A percentile compares a stretch with the other conserved stretches of the same genome.
Conservation (phyloP, 306 rosid species). For the Dalbergia oliveri region DNA sequence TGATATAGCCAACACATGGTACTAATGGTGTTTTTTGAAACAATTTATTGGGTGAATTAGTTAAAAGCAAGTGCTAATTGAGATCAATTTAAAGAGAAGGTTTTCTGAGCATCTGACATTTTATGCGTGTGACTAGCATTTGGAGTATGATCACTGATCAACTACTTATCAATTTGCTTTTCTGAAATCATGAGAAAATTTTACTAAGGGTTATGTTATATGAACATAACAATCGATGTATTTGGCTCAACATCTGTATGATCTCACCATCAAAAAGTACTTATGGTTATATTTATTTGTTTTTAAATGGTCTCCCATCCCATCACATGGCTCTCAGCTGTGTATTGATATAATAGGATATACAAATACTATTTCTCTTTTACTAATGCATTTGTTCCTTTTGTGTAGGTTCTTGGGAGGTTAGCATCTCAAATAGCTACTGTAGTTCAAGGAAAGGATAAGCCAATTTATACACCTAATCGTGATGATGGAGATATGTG, state of each 20-base stretch:
- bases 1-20: slow-evolving; percentile 8
- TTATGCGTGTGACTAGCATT: slow-evolving; percentile 11
- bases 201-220: not conserved
- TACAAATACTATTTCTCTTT: no score
- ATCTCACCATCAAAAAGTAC: no score
- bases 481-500: slow-evolving; percentile 98
- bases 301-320: no score
- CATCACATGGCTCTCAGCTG: no score
- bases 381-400: slow-evolving; percentile 6
- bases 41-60: slow-evolving; percentile 26
- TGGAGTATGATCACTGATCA: not conserved
- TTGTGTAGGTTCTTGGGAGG: slow-evolving; percentile 85
- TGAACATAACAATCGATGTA: no score
- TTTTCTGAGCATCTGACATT: not conserved
- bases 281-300: no score
- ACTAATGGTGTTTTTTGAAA: slow-evolving; percentile 7
- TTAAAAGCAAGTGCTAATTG: slow-evolving; percentile 9
- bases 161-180: slow-evolving; percentile 20
- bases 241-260: no score
- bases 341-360: no score
- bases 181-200: slow-evolving; percentile 30
- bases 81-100: not conserved
- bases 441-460: slow-evolving; percentile 91
- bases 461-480: slow-evolving; percentile 88
- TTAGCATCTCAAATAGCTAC: slow-evolving; percentile 96